Percentiles rank a stretch among this genome's conserved stretches.
These are phyloP conservation scores for Clavispora santaluciae DNA, from an alignment of 805 yeast species.

Conservation along the genomic window DNA sequence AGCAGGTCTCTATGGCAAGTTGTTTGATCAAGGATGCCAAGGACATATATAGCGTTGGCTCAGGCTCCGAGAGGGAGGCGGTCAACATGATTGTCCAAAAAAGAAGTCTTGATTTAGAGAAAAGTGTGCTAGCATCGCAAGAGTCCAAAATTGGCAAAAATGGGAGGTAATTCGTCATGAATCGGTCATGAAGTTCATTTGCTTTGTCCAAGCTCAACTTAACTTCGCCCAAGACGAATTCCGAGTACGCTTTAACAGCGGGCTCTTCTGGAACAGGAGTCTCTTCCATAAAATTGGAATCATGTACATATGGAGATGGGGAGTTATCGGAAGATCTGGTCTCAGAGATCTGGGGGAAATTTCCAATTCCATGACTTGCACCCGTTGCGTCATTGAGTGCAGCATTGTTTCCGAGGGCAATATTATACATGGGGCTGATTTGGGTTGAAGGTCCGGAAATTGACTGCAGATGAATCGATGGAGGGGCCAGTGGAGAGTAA, in stretches of 20 bases:
- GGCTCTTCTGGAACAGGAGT: constrained; percentile 1
- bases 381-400: constrained; percentile 11
- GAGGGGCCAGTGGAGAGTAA: background rate
- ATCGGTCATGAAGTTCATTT: constrained; percentile 62
- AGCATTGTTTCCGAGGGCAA: constrained; percentile 15
- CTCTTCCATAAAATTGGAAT: constrained; percentile 9
- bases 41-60: constrained; percentile 72
- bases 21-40: constrained; percentile 77
- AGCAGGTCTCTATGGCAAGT: constrained; percentile 85
- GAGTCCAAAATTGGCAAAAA: constrained; percentile 76
- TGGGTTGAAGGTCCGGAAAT: background rate
- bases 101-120: constrained; percentile 74
- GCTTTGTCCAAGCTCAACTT: constrained; percentile 64
- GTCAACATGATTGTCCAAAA: constrained; percentile 91
- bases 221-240: constrained; percentile 75
- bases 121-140: constrained; percentile 65
- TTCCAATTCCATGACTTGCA: constrained; percentile 9
- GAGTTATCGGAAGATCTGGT: constrained; percentile 27
- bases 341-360: constrained; percentile 18
- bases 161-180: constrained; percentile 64
- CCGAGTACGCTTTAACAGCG: constrained; percentile 38
- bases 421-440: constrained; percentile 1
- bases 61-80: constrained; percentile 82
- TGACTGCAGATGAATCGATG: background rate
- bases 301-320: constrained; percentile 12